phyloP scores from a whole-genome alignment of 2,329 filamentous ascomycete species.

The Endothia cerciana region DNA sequence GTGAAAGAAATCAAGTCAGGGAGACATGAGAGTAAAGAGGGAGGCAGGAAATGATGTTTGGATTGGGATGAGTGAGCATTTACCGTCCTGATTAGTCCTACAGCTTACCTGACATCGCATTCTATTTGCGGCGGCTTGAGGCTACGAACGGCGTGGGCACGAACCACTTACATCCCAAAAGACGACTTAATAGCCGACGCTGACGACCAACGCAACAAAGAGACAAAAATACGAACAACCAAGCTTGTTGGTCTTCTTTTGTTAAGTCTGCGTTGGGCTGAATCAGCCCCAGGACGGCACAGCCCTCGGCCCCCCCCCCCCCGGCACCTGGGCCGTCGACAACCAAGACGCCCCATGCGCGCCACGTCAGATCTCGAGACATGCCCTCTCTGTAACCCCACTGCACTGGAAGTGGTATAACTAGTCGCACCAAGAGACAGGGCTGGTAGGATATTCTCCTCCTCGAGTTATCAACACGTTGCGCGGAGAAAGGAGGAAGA shows the following conservation, averaged over 20 bases:
- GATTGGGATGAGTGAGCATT: not conserved
- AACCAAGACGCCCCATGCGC: not conserved
- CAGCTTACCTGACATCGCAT: not conserved
- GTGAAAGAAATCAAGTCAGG: not conserved
- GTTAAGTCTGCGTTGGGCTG: not conserved
- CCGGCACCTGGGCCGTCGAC: not conserved
- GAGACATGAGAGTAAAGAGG: not conserved
- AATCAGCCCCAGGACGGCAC: not conserved
- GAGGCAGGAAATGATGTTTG: not conserved
- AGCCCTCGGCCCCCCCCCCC: no score
- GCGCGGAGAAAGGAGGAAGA: not conserved
- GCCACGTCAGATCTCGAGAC: no score
- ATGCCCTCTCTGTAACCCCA: no score
- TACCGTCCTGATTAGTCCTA: not conserved
- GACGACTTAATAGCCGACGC: not conserved
- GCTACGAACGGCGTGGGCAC: not conserved
- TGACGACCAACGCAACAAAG: not conserved
- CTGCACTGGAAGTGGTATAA: no score
- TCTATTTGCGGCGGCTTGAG: not conserved
- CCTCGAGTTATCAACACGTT: no score
- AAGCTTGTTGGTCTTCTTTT: not conserved
- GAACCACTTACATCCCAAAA: not conserved
- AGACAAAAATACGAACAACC: not conserved
- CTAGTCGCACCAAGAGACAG: no score
- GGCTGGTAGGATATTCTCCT: no score